Evolutionary conservation across 2,329 filamentous ascomycete genomes (phyloP), one percentile per base, ranked within the genome.

Genomic region (Graphiopsis chlorocephala): DNA sequence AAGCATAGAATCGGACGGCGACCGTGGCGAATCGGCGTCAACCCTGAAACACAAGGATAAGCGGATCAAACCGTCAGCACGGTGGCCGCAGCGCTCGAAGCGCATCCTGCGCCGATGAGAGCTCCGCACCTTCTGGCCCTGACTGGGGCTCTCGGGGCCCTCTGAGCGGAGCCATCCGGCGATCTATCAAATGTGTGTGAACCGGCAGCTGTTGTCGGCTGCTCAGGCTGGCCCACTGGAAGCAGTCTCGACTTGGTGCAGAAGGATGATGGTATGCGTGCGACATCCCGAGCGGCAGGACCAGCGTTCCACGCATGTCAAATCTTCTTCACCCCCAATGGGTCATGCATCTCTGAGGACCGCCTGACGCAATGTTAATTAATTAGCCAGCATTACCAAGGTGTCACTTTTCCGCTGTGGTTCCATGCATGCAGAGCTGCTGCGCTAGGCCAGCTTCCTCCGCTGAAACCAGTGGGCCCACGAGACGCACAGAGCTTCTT

Each of bases 351-450:
- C 29, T n/a, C 53, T 23, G n/a, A 56, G 53, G 29, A 56, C 20
- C 53, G 10, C 4, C 31, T 52, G 26, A 38, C 47, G 17, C 28
- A 31, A n/a, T n/a, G n/a, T n/a, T n/a, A n/a, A 45, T 55, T 23
- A 62, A 62, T 62, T 62, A 62, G 48, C 48, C 48, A 53, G 17
- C 48, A 53, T 62, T 61, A 38, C 28, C 26, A 50, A 11, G 15
- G 23, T 31, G 20, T 31, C 53, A 56, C 53, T 52, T 47, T 61
- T 61, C 59, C 25, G 28, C 58, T 50, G 45, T 50, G 45, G 58
- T 61, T 61, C 58, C 42, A 61, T 61, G 60, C 42, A 61, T 61
- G 60, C 60, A 62, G 23, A 45, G 60, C 31, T 31, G 48, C 60
- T 42, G 31, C 60, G 48, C 60, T 62, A 62, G 33, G 33, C 60